Evolutionary conservation across 208 protist genomes (phyloP), one percentile per base, ranked within the genome.

Genomic region (Crithidia bombi): DNA sequence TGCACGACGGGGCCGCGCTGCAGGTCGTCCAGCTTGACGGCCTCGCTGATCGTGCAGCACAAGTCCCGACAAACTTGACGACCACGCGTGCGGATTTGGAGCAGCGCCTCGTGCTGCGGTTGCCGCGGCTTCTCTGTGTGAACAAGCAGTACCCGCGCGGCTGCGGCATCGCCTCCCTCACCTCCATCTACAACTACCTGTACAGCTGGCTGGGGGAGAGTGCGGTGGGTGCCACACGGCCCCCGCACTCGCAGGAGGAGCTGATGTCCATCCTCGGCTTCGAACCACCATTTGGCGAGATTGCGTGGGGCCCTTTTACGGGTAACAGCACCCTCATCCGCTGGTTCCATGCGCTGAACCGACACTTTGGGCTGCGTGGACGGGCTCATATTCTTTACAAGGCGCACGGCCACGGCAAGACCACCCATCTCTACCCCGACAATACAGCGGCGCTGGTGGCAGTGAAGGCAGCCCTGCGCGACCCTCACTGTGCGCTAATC

Each of bases 101-200:
- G 52, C 47, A 68, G 38, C 93, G 93, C 23, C 76, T 95, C 2
- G 81, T 82, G 26, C 69, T 97, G 23, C 85, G 86, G 12, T 54
- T 90, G 25, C 86, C 86, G 12, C 83, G 88, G 3, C 67, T 93
- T 39, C 82, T 95, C 26, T 89, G 87, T 33, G 79, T 96, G 35
- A 85, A 78, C 66, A 95, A 95, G 69, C 94, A 98, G 72, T 98
- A 98, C 81, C 94, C 94, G 33, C 82, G 81, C 38, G 90, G 85
- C 66, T 98, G 94, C 67, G 94, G 94, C 51, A 65, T 98, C 30
- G 82, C 87, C 30, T 96, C 90, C 14, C 75, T 98, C 21, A 84
- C 86, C 14, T 91, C 86, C 1, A 68, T 96, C n/a, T 97, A 92
- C 69, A 98, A 98, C 79, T 97, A 94, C 69, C 78, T 98, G 12